Evolutionary conservation across 139 green algal species (phyloP), one percentile per base, ranked within the genome.

Genomic region (Volvox reticuliferus): DNA sequence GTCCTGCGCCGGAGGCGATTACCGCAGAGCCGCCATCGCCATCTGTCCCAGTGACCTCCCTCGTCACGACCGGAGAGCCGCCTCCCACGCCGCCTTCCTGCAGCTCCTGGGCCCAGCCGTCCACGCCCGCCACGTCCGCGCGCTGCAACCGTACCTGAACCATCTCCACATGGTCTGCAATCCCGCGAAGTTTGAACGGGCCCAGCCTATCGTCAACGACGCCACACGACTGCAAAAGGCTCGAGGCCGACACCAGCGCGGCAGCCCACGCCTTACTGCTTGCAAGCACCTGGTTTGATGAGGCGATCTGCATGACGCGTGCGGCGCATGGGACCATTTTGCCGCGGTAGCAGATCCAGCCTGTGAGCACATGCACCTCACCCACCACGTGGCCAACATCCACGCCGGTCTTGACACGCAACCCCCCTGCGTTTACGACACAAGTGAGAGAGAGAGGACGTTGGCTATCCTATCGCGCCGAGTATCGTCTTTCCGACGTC

Each of bases 391-490:
- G 65, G 21, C 92, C 92, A 61, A 86, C 68, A 67, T 91, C 88
- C 30, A 94, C 82, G 14, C 92, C 92, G 28, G 73, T 82, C 87
- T 94, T 94, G 75, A 94, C 55, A 26, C 92, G 89, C 24, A 94
- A 73, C n/a, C 36, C 92, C 92, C 71, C 89, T 92, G 90, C 44
- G 44, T 55, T 55, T 55, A 9, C 9, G 44, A 55, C 44, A 55
- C 44, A 55, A 55, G 44, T 9, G 44, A 55, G 5, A n/a, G n/a
- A n/a, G n/a, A 55, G 44, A 55, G 44, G 44, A 55, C 44, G 44
- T 55, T 55, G 44, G 44, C 44, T 55, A 14, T 55, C 44, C 5
- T 55, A 55, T 55, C 44, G 44, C 44, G 44, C 9, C 44, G 44
- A 9, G 5, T 55, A 55, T 55, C 44, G 44, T 55, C 44, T 9